Conservation (phyloP, 345 rosid species). For the Hypericum androsaemum region DNA sequence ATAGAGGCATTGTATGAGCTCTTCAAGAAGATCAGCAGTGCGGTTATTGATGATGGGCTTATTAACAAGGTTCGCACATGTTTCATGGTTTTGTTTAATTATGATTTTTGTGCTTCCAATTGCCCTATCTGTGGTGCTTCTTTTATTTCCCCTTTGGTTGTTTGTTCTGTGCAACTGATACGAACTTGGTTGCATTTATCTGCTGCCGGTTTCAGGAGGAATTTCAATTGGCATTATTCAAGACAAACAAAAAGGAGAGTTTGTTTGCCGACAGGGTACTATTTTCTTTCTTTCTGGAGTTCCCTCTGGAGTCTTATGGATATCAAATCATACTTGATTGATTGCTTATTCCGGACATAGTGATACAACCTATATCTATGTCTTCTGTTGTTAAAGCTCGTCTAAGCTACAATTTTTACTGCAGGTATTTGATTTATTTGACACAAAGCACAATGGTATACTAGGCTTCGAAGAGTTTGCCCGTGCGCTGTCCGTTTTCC, state of each 20-base stretch:
- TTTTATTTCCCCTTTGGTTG: slow-evolving; percentile 2
- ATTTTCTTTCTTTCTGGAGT: slow-evolving; percentile 4
- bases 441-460: slow-evolving; percentile 93
- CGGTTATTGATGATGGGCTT: slow-evolving; percentile 91
- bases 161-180: slow-evolving; percentile 3
- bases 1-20: slow-evolving; percentile 97
- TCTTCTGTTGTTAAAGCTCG: neutral
- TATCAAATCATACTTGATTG: neutral
- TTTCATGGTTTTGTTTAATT: neutral
- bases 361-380: neutral
- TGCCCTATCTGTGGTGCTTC: no score
- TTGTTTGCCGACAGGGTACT: slow-evolving; percentile 93
- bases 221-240: slow-evolving; percentile 92
- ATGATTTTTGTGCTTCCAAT: slow-evolving; percentile 6
- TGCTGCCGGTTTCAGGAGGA: slow-evolving; percentile 53
- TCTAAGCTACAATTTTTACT: slow-evolving; percentile 6
- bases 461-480: slow-evolving; percentile 98
- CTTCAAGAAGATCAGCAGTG: slow-evolving; percentile 98
- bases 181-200: neutral
- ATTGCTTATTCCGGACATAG: neutral
- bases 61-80: slow-evolving; percentile 67
- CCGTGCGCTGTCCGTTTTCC: slow-evolving; percentile 95
- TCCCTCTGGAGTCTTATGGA: neutral
- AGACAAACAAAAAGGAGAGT: slow-evolving; percentile 96
- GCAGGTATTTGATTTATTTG: slow-evolving; percentile 95